Evolutionary conservation across 495 filamentous ascomycete genomes (phyloP).

Genomic region (Penicillium alfredii): DNA sequence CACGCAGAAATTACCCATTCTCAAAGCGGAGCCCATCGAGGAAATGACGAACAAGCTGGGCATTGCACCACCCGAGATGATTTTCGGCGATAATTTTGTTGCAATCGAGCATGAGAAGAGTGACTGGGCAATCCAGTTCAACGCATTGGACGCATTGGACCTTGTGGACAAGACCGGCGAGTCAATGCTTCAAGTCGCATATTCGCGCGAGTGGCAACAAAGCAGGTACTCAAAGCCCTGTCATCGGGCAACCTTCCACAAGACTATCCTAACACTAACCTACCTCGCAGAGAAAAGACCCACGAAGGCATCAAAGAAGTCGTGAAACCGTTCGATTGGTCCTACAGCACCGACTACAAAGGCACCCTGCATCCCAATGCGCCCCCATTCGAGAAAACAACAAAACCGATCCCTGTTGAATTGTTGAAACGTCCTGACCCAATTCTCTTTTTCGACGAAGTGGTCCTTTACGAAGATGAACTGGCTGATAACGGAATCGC

Average conservation of each 20-base stretch:
- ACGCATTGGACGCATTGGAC: conserved; percentile 79
- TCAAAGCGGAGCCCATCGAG: conserved; percentile 86
- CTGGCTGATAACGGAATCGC: conserved; percentile 95
- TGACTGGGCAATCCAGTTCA: conserved; percentile 73
- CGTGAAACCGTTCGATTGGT: conserved; percentile 96
- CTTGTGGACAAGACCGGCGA: conserved; percentile 88
- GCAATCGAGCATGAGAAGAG: conserved; percentile 59
- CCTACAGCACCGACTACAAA: conserved; percentile 80
- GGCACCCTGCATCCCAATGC: conserved; percentile 50
- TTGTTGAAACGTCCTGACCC: conserved; percentile 80
- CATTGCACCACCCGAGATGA: conserved; percentile 95
- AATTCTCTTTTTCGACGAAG: conserved; percentile 90
- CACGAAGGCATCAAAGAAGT: conserved; percentile 88
- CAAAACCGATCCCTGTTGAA: conserved; percentile 69
- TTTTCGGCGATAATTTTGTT: conserved; percentile 91
- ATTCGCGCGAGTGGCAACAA: conserved; percentile 84
- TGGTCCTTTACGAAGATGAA: conserved; percentile 94
- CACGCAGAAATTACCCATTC: conserved; percentile 83
- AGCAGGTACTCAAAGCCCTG: conserved; percentile 56
- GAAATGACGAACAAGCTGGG: conserved; percentile 69
- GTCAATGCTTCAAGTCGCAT: conserved; percentile 85
- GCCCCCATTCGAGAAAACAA: conserved; percentile 44
- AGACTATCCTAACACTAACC: too few relatives aligned
- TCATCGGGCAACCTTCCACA: too few relatives aligned
- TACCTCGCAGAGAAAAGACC: conserved; percentile 78